phyloP scores from a whole-genome alignment of 352 stramenopile species.

The Phytopythium chamaehyphon region DNA sequence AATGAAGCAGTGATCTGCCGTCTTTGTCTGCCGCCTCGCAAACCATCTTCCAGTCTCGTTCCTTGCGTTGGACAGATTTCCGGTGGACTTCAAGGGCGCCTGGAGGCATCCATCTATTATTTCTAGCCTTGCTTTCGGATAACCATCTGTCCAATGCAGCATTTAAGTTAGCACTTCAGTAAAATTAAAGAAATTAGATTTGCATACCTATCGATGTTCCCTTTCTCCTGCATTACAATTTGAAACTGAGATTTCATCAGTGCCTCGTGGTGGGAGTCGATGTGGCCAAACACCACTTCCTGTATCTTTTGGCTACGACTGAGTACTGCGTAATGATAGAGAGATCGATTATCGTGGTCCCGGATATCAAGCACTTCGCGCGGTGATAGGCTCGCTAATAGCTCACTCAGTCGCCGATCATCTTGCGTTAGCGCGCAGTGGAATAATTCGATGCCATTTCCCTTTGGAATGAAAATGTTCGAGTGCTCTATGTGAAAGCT shows the following conservation, averaged over 20 bases:
- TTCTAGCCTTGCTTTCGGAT: conserved; percentile 5
- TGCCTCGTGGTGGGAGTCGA: conserved; percentile 19
- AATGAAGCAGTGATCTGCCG: conserved; percentile 49
- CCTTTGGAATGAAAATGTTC: background rate
- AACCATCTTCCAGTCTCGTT: conserved; percentile 25
- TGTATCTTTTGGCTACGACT: conserved; percentile 10
- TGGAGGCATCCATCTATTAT: conserved; percentile 33
- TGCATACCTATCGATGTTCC: conserved; percentile 21
- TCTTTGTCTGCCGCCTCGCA: conserved; percentile 30
- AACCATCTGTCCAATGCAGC: conserved; percentile 9
- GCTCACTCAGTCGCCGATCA: conserved; percentile 12
- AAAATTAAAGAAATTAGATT: background rate
- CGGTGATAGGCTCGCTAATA: conserved; percentile 18
- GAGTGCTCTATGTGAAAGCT: no score
- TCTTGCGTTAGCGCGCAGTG: conserved; percentile 30
- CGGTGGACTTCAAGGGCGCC: conserved; percentile 37
- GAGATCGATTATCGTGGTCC: conserved; percentile 18
- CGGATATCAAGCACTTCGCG: conserved; percentile 26
- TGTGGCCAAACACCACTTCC: conserved; percentile 29
- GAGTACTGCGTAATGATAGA: conserved; percentile 57
- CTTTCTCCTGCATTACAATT: conserved; percentile 28
- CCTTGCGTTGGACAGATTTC: conserved; percentile 15
- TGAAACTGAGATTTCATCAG: conserved; percentile 20
- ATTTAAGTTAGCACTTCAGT: background rate
- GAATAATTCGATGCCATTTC: conserved; percentile 38